A percentile compares a stretch with the other conserved stretches of the same genome.
phyloP scores from a whole-genome alignment of 2,329 filamentous ascomycete species.

The Huntiella omanensis region DNA sequence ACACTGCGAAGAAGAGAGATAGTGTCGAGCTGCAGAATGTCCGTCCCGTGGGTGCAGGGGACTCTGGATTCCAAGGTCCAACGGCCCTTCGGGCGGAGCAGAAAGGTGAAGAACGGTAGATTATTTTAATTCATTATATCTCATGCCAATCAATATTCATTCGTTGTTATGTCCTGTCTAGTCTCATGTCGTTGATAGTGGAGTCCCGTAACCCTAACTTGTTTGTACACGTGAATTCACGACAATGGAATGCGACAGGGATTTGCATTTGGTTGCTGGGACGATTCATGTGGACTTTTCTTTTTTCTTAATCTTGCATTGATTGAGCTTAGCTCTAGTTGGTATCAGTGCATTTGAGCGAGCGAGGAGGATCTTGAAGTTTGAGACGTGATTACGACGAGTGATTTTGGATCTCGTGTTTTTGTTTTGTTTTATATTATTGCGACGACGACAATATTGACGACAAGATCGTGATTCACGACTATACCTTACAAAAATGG shows the following conservation, averaged over 20 bases:
- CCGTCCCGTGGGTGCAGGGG: conserved; percentile 1
- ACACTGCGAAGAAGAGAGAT: conserved; percentile 23
- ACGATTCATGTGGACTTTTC: conserved; percentile 4
- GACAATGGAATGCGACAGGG: neutral
- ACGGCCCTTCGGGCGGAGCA: conserved; percentile 21
- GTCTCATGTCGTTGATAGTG: neutral
- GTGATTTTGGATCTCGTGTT: neutral
- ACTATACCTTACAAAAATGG: conserved; percentile 26
- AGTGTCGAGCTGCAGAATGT: conserved; percentile 52
- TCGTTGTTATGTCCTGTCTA: neutral
- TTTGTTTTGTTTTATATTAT: neutral
- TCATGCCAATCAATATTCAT: neutral
- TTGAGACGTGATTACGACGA: no score
- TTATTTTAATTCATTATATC: neutral
- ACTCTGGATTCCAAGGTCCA: conserved; percentile 34
- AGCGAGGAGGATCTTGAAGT: no score
- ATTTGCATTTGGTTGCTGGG: conserved; percentile 6
- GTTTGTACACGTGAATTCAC: neutral
- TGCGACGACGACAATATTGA: neutral
- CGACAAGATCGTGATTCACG: neutral
- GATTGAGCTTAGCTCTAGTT: neutral
- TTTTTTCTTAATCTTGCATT: neutral
- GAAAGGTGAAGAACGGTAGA: neutral
- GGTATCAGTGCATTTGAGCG: no score
- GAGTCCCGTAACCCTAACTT: neutral